Percentiles rank a stretch among this genome's conserved stretches.
Evolutionary conservation across 2,329 filamentous ascomycete species (phyloP).

Genomic region (Coniochaeta sp.): DNA sequence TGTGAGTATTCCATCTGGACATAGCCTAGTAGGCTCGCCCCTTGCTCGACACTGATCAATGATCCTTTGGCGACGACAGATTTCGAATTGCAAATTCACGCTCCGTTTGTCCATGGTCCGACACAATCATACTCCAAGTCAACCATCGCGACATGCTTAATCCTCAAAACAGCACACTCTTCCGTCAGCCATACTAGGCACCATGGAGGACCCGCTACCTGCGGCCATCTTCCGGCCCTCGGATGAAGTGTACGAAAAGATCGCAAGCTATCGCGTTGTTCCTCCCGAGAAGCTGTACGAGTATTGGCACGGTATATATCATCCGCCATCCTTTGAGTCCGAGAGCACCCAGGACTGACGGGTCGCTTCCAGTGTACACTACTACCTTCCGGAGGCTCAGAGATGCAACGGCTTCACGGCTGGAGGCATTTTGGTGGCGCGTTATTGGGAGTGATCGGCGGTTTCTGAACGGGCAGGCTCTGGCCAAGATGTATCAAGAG

Average conservation of each 20-base stretch:
- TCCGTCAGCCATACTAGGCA: background rate
- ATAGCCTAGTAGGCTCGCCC: too few relatives aligned
- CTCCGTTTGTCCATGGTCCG: too few relatives aligned
- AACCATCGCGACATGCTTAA: too few relatives aligned
- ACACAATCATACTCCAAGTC: too few relatives aligned
- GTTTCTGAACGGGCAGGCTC: slow-evolving; percentile 41
- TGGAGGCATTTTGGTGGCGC: slow-evolving; percentile 62
- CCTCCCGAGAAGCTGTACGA: slow-evolving; percentile 47
- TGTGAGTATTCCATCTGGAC: too few relatives aligned
- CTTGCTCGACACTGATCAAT: too few relatives aligned
- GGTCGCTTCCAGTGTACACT: slow-evolving; percentile 43
- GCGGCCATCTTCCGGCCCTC: slow-evolving; percentile 52
- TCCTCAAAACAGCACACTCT: too few relatives aligned
- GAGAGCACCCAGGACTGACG: slow-evolving; percentile 3
- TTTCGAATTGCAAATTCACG: too few relatives aligned
- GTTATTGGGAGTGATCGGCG: slow-evolving; percentile 54
- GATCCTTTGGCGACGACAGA: too few relatives aligned
- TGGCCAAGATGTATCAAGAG: slow-evolving; percentile 49
- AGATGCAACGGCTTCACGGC: slow-evolving; percentile 53
- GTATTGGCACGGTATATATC: slow-evolving; percentile 47
- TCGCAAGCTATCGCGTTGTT: slow-evolving; percentile 43
- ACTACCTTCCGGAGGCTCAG: slow-evolving; percentile 50
- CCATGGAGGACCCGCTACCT: slow-evolving; percentile 29
- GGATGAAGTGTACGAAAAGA: slow-evolving; percentile 42
- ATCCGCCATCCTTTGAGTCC: background rate